Evolutionary conservation across 139 green algal species (phyloP).

Genomic region (Coelastrella sp.): DNA sequence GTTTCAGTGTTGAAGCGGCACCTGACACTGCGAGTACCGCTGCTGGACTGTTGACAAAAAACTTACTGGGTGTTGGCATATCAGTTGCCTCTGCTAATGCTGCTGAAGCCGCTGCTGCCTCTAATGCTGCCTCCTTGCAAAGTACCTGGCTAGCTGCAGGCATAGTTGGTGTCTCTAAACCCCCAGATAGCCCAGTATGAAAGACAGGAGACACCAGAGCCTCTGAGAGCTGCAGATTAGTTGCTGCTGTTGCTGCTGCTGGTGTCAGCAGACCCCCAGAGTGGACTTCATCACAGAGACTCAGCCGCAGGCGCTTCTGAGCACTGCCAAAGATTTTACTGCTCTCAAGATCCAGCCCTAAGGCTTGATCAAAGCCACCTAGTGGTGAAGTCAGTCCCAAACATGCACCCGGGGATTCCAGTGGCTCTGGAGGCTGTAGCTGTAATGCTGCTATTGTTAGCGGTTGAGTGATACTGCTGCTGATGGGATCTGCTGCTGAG

Average conservation of each 20-base stretch:
- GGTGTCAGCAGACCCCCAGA: neutral
- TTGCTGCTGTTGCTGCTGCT: neutral
- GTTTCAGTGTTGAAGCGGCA: neutral
- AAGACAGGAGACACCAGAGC: neutral
- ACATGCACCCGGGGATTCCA: slow-evolving; percentile 18
- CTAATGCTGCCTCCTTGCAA: neutral
- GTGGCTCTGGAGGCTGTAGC: neutral
- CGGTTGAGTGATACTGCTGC: neutral
- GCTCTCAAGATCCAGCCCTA: neutral
- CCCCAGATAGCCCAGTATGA: neutral
- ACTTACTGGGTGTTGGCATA: neutral
- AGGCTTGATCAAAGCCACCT: neutral
- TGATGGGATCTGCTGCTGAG: neutral
- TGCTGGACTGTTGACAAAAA: neutral
- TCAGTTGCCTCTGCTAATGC: neutral
- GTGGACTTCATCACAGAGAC: slow-evolving; percentile 17
- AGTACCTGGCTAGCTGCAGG: neutral
- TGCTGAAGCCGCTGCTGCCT: neutral
- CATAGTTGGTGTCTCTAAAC: neutral
- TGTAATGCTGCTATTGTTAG: neutral
- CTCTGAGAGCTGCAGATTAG: neutral
- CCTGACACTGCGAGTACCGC: neutral
- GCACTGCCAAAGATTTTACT: slow-evolving; percentile 32
- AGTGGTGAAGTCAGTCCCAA: neutral
- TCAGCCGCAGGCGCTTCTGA: slow-evolving; percentile 35